Evolutionary conservation across 1,284 basidiomycete genomes (phyloP), one percentile per base, ranked within the genome.

Genomic region (Exobasidium rhododendri): DNA sequence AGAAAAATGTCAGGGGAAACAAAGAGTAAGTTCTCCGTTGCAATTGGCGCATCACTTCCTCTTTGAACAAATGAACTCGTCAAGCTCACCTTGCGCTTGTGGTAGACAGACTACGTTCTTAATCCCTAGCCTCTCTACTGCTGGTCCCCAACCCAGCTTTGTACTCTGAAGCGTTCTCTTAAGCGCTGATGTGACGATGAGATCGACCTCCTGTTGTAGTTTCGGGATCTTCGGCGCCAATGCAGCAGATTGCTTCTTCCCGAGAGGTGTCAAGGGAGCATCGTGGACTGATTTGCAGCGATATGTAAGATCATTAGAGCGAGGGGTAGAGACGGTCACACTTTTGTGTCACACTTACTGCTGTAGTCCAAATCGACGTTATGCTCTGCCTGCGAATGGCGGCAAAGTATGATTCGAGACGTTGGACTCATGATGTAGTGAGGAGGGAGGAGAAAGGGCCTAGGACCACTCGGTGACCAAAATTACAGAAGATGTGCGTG

Each of bases 111-210:
- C 66, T 1, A 76, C 71, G 44, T 71, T 70, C 28, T 49, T 52
- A 11, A 66, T 35, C n/a, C 75, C 73, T 1, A 77, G 66, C 14
- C 75, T 68, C 58, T 72, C 63, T 40, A 78, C 68, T 20, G 67
- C 63, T 11, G 69, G 67, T 13, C 68, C 64, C 46, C 74, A 78
- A 45, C 75, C 77, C 51, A 75, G 69, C 60, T 64, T 63, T 40
- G 75, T 77, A 56, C 70, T 73, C 58, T 78, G 77, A 44, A 79
- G 63, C 6, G 77, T 79, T 31, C 77, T 69, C 58, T 71, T 69
- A 35, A 79, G 66, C 1, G 63, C 70, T 20, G 73, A 75, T 5
- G 72, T 67, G 47, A 77, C 64, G 26, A 79, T 67, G 52, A 77
- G 64, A 28, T 79, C 56, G 7, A 68, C 71, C 11, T 55, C 54